Evolutionary conservation across 306 rosid species (phyloP).

Genomic region (Gillenia trifoliata): DNA sequence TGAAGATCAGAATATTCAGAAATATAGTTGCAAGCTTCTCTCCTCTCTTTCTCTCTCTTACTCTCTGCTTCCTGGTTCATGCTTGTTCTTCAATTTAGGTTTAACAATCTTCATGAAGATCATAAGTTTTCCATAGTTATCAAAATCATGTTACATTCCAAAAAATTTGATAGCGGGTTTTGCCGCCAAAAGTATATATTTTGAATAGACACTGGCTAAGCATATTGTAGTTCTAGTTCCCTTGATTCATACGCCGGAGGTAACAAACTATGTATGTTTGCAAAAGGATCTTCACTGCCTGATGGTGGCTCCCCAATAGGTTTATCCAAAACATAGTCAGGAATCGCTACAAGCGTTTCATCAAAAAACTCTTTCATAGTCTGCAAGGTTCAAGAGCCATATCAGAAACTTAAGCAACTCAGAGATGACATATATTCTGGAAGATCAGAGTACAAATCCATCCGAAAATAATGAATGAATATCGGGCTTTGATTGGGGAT

Average conservation of each 20-base stretch:
- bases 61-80: no score
- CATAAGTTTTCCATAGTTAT: no score
- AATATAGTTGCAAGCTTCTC: no score
- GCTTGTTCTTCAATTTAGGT: no score
- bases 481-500: not conserved
- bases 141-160: not conserved
- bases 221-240: conserved; percentile 38
- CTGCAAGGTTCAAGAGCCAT: conserved; percentile 41
- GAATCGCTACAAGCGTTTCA: conserved; percentile 79
- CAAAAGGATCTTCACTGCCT: conserved; percentile 59
- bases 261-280: conserved; percentile 40
- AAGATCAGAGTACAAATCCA: not conserved
- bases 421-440: not conserved
- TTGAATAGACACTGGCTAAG: conserved; percentile 29
- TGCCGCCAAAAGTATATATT: not conserved
- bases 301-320: conserved; percentile 39
- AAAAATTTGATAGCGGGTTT: not conserved
- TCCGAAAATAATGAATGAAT: not conserved
- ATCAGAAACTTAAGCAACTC: conserved; percentile 14
- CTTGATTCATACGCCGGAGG: conserved; percentile 62
- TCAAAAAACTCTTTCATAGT: conserved; percentile 76
- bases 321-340: conserved; percentile 74
- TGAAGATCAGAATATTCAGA: no score
- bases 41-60: no score
- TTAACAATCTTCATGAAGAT: no score